Evolutionary conservation across 2,329 filamentous ascomycete species (phyloP).

Genomic region (Claviceps spartinae): DNA sequence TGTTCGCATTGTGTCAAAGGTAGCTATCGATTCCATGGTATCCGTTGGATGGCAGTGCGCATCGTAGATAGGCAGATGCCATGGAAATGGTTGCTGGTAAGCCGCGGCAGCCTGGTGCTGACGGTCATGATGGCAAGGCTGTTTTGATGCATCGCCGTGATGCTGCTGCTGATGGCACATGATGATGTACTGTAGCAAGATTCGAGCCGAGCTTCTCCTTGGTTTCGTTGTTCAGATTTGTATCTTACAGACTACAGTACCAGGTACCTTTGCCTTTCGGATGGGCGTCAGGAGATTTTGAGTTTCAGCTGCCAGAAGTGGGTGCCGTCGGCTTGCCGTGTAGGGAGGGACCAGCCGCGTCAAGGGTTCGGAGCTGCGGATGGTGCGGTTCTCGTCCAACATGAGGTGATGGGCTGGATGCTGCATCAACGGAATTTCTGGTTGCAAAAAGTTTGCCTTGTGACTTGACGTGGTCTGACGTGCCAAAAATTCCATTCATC

Average conservation of each 20-base stretch:
- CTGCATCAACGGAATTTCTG: not conserved
- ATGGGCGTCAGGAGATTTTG: not conserved
- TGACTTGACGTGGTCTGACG: too few species aligned
- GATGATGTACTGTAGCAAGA: not conserved
- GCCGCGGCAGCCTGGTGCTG: not conserved
- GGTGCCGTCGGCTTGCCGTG: not conserved
- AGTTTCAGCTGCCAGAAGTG: not conserved
- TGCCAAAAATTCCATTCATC: too few species aligned
- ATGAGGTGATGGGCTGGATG: not conserved
- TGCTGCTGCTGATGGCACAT: slow-evolving; percentile 3
- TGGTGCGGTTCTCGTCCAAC: not conserved
- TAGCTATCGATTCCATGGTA: slow-evolving; percentile 47
- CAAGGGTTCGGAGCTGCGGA: not conserved
- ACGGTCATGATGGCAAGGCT: not conserved
- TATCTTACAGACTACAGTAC: too few species aligned
- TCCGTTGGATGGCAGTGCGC: slow-evolving; percentile 80
- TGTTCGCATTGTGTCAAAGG: slow-evolving; percentile 52
- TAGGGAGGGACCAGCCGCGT: not conserved
- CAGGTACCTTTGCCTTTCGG: not conserved
- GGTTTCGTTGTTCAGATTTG: not conserved
- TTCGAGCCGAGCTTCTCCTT: not conserved
- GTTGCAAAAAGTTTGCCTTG: not conserved
- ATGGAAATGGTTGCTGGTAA: slow-evolving; percentile 36
- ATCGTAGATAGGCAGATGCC: slow-evolving; percentile 59
- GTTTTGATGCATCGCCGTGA: not conserved